Evolutionary conservation across 2,329 filamentous ascomycete genomes (phyloP).

Genomic region (Aspergillus pseudonomiae): DNA sequence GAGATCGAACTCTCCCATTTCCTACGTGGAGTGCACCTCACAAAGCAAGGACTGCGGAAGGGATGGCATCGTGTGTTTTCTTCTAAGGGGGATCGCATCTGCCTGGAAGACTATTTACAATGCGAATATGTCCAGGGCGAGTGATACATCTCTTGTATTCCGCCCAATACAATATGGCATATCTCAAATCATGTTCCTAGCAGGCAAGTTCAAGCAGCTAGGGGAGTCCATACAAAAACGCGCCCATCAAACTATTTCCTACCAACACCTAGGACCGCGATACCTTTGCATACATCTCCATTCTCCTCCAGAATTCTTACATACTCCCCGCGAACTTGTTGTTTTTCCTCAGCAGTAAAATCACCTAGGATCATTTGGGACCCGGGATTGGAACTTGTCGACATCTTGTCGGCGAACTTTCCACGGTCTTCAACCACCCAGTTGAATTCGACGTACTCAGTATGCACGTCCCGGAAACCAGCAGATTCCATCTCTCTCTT

Average conservation of each 20-base stretch:
- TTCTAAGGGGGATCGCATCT: no score
- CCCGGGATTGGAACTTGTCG: neutral
- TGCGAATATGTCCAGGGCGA: no score
- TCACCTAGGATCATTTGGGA: neutral
- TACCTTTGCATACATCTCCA: neutral
- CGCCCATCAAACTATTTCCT: neutral
- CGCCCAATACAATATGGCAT: neutral
- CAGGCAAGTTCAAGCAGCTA: neutral
- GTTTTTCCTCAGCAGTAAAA: neutral
- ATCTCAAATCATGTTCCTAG: rapidly evolving
- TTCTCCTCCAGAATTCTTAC: neutral
- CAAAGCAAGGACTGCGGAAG: no score
- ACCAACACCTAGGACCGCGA: neutral
- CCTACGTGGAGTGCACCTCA: no score
- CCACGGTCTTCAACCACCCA: neutral
- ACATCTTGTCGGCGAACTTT: neutral
- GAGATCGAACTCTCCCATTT: neutral
- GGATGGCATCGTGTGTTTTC: no score
- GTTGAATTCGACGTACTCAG: neutral
- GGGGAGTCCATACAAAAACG: neutral
- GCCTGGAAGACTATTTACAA: no score
- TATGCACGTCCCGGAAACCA: neutral
- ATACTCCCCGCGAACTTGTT: neutral
- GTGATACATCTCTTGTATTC: no score
- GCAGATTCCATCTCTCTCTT: neutral